Conservation (phyloP, 768 basidiomycete genomes). For the Mycena amicta region DNA sequence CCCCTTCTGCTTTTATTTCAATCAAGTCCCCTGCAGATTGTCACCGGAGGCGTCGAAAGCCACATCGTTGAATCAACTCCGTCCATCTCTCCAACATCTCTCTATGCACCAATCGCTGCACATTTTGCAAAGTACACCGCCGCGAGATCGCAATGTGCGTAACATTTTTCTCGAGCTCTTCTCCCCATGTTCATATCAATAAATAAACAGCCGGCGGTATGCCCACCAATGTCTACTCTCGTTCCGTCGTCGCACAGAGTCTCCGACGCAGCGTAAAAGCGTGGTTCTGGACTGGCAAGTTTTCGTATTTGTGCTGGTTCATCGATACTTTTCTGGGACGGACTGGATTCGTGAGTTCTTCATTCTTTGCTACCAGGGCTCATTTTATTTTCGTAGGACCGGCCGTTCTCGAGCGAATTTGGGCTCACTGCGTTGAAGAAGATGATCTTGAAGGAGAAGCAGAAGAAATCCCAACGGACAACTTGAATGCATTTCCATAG, state of each 20-base stretch:
- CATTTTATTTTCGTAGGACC: neutral
- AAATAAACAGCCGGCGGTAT: constrained; percentile 15
- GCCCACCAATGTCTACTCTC: constrained; percentile 19
- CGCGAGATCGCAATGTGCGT: constrained; percentile 15
- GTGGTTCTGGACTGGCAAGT: constrained; percentile 25
- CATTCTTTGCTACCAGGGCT: no score
- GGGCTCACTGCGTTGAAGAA: constrained; percentile 12
- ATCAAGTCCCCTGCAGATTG: no score
- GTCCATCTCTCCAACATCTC: constrained; percentile 17
- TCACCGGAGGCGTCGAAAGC: constrained; percentile 26
- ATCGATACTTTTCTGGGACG: constrained; percentile 20
- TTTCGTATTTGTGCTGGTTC: constrained; percentile 21
- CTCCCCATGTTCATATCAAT: neutral
- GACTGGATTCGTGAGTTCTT: constrained; percentile 20
- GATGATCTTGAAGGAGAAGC: constrained; percentile 4
- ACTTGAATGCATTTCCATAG: no score
- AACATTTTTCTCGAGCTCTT: no score
- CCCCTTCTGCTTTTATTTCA: no score
- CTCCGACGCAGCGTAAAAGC: constrained; percentile 13
- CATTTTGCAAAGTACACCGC: constrained; percentile 11
- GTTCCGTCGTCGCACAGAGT: constrained; percentile 21
- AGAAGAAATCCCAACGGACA: no score
- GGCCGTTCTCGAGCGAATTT: constrained; percentile 11
- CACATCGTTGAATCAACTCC: constrained; percentile 8
- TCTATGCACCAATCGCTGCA: constrained; percentile 25